Percentiles rank a stretch among this genome's conserved stretches.
Conservation (phyloP, 202 grass and related monocot genomes). For the Saccharum hybrid region DNA sequence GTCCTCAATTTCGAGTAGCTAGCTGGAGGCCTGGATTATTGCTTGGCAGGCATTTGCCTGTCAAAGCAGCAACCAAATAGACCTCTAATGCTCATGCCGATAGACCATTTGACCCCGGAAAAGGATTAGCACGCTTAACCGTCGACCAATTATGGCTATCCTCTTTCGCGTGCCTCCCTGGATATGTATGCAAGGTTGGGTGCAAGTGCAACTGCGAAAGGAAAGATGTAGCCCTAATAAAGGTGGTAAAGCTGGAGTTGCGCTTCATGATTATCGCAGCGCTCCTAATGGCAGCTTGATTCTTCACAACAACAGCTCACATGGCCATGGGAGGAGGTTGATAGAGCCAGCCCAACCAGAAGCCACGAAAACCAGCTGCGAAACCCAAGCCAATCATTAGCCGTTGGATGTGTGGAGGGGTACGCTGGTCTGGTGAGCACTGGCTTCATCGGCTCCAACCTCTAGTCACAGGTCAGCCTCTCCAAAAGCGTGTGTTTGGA, state of each 20-base stretch:
- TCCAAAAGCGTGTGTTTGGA: conserved; percentile 39
- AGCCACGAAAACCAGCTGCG: background rate
- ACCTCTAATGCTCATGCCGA: no score
- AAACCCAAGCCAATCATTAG: background rate
- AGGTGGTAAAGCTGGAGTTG: conserved; percentile 28
- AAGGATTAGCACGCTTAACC: background rate
- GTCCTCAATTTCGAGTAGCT: no score
- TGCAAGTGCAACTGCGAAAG: background rate
- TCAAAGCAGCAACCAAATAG: no score
- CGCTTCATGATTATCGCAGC: conserved; percentile 8
- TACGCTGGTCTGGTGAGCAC: conserved; percentile 12
- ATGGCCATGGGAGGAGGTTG: conserved; percentile 34
- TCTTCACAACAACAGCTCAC: conserved; percentile 48
- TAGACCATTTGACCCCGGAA: background rate
- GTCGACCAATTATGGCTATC: conserved; percentile 18
- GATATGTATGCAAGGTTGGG: background rate
- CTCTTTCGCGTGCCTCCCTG: background rate
- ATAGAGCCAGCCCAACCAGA: conserved; percentile 45
- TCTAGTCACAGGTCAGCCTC: conserved; percentile 2
- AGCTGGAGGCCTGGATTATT: no score
- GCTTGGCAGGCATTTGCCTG: no score
- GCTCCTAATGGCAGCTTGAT: conserved; percentile 14
- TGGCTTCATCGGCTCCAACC: background rate
- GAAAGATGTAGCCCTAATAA: conserved; percentile 7
- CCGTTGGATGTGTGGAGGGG: conserved; percentile 40